Conservation (phyloP, 305 asterid species). For the Solanum chacoense region DNA sequence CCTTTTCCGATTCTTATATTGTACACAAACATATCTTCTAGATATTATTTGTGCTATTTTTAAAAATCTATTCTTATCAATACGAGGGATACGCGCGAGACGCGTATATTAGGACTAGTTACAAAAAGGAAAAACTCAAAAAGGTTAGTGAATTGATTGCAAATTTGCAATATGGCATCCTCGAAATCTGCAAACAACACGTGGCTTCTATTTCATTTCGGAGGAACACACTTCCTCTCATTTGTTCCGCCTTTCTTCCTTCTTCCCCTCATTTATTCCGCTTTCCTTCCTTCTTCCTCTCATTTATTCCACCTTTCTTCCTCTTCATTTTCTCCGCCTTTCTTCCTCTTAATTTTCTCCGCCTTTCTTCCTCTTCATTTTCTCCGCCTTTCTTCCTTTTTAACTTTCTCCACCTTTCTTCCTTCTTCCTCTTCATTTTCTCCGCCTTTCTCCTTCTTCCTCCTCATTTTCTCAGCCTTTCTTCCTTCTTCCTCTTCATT, state of each 20-base stretch:
- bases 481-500: background rate
- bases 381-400: background rate
- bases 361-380: background rate
- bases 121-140: background rate
- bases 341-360: background rate
- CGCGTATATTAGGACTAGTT: background rate
- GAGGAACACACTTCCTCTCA: background rate
- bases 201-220: background rate
- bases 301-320: background rate
- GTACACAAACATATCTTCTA: background rate
- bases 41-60: background rate
- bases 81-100: background rate
- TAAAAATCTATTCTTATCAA: background rate
- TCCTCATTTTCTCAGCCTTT: slow-evolving; percentile 2
- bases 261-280: background rate
- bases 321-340: background rate
- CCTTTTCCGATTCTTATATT: background rate
- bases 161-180: background rate
- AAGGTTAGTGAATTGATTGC: background rate
- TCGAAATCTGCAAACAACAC: background rate
- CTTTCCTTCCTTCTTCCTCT: background rate
- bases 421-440: background rate
- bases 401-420: background rate
- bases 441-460: slow-evolving; percentile 12
- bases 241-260: background rate